Conservation (phyloP, 1,284 basidiomycete genomes). For the Coniferiporia weirii region DNA sequence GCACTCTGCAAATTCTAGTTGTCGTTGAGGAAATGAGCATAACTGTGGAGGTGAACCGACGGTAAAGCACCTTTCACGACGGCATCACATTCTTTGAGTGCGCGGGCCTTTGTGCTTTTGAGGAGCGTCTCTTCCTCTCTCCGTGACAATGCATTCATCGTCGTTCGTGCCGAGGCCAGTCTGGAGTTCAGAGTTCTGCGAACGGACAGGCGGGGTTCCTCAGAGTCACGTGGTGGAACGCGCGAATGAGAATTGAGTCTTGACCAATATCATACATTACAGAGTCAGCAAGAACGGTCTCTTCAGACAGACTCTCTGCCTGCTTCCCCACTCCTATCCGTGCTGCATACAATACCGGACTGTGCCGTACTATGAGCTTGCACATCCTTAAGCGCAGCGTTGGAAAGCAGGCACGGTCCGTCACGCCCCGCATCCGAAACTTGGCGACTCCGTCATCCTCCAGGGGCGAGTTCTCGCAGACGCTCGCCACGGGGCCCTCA, state of each 20-base stretch:
- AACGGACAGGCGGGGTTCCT: neutral
- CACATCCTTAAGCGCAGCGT: conserved; percentile 20
- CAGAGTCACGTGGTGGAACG: neutral
- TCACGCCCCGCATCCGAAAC: conserved; percentile 32
- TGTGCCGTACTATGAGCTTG: conserved; percentile 2
- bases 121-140: conserved; percentile 83
- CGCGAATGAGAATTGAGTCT: too few relatives aligned
- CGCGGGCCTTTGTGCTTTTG: conserved; percentile 76
- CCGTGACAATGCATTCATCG: conserved; percentile 82
- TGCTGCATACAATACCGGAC: neutral
- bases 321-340: neutral
- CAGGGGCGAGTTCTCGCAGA: conserved; percentile 47
- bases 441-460: conserved; percentile 42
- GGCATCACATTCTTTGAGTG: conserved; percentile 73
- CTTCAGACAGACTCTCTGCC: neutral
- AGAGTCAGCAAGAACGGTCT: too few relatives aligned
- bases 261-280: too few relatives aligned
- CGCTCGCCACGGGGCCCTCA: conserved; percentile 67
- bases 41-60: neutral
- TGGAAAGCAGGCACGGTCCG: conserved; percentile 20
- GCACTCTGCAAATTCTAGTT: conserved; percentile 78
- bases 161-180: neutral
- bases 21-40: neutral
- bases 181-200: neutral
- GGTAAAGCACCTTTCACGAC: conserved; percentile 61